Evolutionary conservation across 192 early-diverging fungal species (phyloP).

Genomic region (Coemansia sp.): DNA sequence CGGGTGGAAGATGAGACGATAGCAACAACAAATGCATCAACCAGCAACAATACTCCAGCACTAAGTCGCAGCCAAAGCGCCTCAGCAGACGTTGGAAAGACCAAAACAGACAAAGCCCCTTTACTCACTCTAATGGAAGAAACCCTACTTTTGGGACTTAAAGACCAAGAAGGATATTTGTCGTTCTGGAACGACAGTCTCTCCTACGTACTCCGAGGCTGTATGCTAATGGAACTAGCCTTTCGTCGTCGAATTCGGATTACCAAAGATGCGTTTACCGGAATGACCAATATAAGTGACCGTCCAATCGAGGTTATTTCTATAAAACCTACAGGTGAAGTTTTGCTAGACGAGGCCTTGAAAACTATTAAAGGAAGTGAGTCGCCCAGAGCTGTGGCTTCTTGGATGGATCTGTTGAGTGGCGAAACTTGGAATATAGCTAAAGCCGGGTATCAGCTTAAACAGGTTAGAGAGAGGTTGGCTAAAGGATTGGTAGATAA

Average conservation of each 20-base stretch:
- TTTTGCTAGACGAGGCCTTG: conserved; percentile 92
- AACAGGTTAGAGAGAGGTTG: conserved; percentile 94
- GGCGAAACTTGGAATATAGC: conserved; percentile 99
- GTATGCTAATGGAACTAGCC: conserved; percentile 95
- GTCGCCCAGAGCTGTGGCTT: conserved; percentile 71
- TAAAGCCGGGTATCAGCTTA: conserved; percentile 96
- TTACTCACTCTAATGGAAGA: conserved; percentile 95
- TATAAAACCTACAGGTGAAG: conserved; percentile 85
- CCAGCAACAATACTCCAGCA: background rate
- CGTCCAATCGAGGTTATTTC: conserved; percentile 82
- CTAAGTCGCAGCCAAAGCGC: background rate
- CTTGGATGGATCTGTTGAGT: conserved; percentile 98
- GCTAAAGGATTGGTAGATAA: conserved; percentile 99
- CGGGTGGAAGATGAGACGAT: conserved; percentile 22
- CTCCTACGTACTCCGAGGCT: conserved; percentile 91
- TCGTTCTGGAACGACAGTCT: conserved; percentile 99
- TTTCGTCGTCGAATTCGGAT: conserved; percentile 87
- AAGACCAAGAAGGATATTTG: conserved; percentile 91
- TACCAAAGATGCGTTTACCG: conserved; percentile 74
- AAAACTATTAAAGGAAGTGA: conserved; percentile 87
- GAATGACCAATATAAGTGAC: conserved; percentile 70
- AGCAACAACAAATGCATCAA: too few species aligned
- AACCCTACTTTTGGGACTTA: conserved; percentile 88
- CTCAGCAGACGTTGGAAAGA: background rate
- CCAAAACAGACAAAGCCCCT: conserved; percentile 56